Base-by-base conservation (phyloP, 192 early-diverging fungal genomes). In the Backusella luteola region DNA sequence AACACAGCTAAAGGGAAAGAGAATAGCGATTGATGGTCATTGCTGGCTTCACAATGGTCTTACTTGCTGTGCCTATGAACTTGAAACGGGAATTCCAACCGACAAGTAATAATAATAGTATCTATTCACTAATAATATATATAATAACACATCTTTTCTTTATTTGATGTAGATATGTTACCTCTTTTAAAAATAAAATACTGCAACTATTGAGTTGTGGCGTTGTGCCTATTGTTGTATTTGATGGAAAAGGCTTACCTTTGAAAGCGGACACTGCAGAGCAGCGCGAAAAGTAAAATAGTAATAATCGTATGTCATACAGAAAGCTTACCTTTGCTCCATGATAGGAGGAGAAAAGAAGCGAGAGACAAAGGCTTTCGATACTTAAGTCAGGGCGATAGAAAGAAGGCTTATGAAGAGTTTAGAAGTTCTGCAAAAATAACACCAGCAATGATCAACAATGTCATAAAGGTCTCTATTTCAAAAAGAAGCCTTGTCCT, bases 1-100 rank as follows among this genome's bases (percentile, higher is more conserved):
- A 11, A 79, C 81, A 23, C 89, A 96, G 67, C 92, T 93, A 73
- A 84, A 85, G 14, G 94, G 94, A 9, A 80, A 84, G 46, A 88
- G 85, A 15, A 84, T 99, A 0, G 98, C 91, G 1, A 89, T 99
- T 11, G 98, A 99, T 82, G 94, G 93, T 1, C 97, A 99, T 80
- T 93, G 95, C 4, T 99, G 98, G 98, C 92, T 99, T 14, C 95
- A 98, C 84, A 87, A 89, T 53, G 97, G 93, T 15, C 94, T 94
- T 5, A 93, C 94, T 71, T 77, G 91, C 3, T 99, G 98, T 74
- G 94, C 95, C 0, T 76, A 87, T 21, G 96, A 99, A 12, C 84
- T 99, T 6, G 89, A 87, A 21, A 82, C 88, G 14, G 90, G 87
- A 32, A 76, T 87, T n/a, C 83, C 85, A 6, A 97, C 96, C 1